Conservation (phyloP, 768 basidiomycete species). For the Termitomyces sp. region DNA sequence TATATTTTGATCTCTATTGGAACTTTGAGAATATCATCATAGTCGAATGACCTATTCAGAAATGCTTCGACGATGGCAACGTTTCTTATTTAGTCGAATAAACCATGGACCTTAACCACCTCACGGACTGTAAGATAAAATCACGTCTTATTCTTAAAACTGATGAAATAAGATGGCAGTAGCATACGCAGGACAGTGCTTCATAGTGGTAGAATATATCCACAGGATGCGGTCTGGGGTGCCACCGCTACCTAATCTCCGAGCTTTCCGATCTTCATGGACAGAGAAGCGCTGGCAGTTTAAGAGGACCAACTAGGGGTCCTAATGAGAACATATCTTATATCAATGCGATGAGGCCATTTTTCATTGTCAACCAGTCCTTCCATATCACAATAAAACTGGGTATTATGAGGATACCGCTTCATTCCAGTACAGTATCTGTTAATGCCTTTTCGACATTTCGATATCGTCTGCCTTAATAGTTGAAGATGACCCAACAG, state of each 20-base stretch:
- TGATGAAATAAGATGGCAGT: background rate
- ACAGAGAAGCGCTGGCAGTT: background rate
- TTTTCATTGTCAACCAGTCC: background rate
- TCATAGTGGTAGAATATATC: background rate
- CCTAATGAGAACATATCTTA: background rate
- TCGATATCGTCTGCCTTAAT: slow-evolving; percentile 25
- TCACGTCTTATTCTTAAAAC: background rate
- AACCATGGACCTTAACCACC: background rate
- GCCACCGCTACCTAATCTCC: background rate
- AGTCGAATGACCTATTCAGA: background rate
- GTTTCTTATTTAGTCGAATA: background rate
- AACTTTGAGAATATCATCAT: background rate
- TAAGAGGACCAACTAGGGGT: background rate
- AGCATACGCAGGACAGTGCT: background rate
- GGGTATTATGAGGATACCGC: background rate
- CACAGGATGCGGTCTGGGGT: background rate
- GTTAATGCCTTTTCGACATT: slow-evolving; percentile 24
- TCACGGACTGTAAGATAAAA: background rate
- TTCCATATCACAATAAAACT: background rate
- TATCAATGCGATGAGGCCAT: background rate
- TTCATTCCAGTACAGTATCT: too few relatives aligned
- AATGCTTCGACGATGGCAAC: background rate
- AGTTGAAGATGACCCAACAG: slow-evolving; percentile 8
- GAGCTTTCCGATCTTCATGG: too few relatives aligned
- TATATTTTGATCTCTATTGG: background rate